Percentiles rank a stretch among this genome's conserved stretches.
Conservation (phyloP, 2,329 filamentous ascomycete genomes). For the Ilyonectria sp. region DNA sequence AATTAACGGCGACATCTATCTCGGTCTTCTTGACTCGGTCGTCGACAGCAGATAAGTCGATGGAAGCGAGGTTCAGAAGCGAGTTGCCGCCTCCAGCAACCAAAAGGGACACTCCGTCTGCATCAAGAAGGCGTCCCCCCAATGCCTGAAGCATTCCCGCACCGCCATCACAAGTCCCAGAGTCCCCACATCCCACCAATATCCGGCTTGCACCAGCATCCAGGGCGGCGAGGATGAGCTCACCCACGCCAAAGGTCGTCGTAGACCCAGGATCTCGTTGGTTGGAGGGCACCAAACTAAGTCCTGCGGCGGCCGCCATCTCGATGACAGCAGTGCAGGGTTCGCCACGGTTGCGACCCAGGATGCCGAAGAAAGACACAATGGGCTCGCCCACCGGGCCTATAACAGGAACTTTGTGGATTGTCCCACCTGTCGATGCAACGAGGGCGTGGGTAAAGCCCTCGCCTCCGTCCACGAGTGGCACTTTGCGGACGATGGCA, state of each 20-base stretch:
- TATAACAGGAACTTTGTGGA: slow-evolving; percentile 56
- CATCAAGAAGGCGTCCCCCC: slow-evolving; percentile 60
- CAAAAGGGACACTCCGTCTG: slow-evolving; percentile 54
- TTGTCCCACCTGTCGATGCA: slow-evolving; percentile 57
- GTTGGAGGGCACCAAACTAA: slow-evolving; percentile 62
- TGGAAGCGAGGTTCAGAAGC: slow-evolving; percentile 53
- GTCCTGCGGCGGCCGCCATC: slow-evolving; percentile 67
- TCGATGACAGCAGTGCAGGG: slow-evolving; percentile 63
- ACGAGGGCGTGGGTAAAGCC: slow-evolving; percentile 65
- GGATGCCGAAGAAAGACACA: slow-evolving; percentile 63
- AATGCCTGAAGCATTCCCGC: slow-evolving; percentile 69
- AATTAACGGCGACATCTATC: slow-evolving; percentile 67
- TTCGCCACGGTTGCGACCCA: slow-evolving; percentile 46
- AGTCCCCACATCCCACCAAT: slow-evolving; percentile 68
- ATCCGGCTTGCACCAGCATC: slow-evolving; percentile 62
- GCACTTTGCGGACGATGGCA: slow-evolving; percentile 62
- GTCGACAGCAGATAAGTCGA: slow-evolving; percentile 59
- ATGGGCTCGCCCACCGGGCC: slow-evolving; percentile 61
- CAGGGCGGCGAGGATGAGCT: slow-evolving; percentile 63
- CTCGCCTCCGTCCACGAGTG: slow-evolving; percentile 68
- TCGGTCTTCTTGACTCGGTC: slow-evolving; percentile 37
- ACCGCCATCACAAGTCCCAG: slow-evolving; percentile 68
- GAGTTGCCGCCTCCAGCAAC: slow-evolving; percentile 58
- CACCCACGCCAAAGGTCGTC: slow-evolving; percentile 67
- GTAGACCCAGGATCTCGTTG: slow-evolving; percentile 63